Base-by-base conservation (phyloP, 2,329 filamentous ascomycete genomes). In the Ascosphaera apis region DNA sequence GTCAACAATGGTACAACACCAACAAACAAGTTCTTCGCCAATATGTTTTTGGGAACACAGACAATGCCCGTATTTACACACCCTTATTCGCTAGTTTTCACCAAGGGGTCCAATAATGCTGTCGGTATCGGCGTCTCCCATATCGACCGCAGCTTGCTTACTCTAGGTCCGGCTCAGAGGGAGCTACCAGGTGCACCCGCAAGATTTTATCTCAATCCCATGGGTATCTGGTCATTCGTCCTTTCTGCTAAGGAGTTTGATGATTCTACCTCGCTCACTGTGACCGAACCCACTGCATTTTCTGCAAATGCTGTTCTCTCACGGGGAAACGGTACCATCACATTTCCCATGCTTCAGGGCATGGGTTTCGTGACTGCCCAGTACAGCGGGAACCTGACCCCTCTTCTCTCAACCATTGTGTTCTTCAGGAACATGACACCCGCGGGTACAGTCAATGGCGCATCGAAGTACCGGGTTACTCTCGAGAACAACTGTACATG, bases 261-360 rank as follows among this genome's bases (percentile, higher is more conserved):
- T 3, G 47, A 56, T 2, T 62, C 57, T 9, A 81, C 79, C 0
- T 53, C 58, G 4, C 50, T 75, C 16, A 66, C 58, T 1, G 62
- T 62, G 0, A 63, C 70, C 37, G 58, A 62, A 0, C 55, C 66
- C 16, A 53, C 61, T 36, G 63, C 63, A 2, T 70, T 72, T 45
- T 72, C 68, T 1, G 66, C 65, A 11, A 72, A 81, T 42, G 70
- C 82, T 33, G 75, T 78, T 32, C 60, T 95, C 21, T 65, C 60
- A 35, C 62, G 60, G 2, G 62, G 65, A 5, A 52, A 61, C 1
- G 67, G 76, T 0, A 61, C 66, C 1, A 65, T 95, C 15, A 75
- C 69, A 0, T 82, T 91, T 43, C 83, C 84, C 0, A 50, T 93
- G 5, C 72, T 91, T 0, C 86, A 95, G 49, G 88, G 88, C 8